Evolutionary conservation across 2,329 filamentous ascomycete species (phyloP).

Genomic region (Alternaria sp.): DNA sequence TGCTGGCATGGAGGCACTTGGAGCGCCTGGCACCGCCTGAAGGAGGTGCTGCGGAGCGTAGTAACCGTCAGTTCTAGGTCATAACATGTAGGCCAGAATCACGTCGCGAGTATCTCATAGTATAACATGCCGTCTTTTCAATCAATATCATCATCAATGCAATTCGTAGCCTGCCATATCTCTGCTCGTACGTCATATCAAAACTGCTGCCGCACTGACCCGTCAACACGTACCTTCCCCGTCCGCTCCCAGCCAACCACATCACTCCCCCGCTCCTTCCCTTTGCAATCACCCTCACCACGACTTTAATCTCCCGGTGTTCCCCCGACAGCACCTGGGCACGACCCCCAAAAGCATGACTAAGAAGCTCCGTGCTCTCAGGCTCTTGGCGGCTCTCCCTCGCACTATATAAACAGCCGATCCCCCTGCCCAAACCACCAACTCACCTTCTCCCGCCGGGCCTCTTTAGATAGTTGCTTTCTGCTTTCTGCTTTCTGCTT

Average conservation of each 20-base stretch:
- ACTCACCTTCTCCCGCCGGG: neutral
- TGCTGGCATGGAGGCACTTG: constrained; percentile 18
- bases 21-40: constrained; percentile 8
- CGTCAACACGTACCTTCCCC: neutral
- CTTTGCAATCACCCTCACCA: neutral
- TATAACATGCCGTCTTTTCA: neutral
- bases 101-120: neutral
- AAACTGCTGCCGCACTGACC: neutral
- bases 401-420: neutral
- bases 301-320: neutral
- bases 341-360: neutral
- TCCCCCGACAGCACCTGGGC: neutral
- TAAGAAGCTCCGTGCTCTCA: neutral
- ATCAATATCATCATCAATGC: neutral
- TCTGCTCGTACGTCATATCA: neutral
- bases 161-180: neutral
- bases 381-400: neutral
- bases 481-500: neutral
- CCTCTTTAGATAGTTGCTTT: neutral
- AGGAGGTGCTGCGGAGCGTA: constrained; percentile 5
- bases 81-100: neutral
- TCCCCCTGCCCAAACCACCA: neutral
- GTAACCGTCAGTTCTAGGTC: neutral
- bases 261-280: neutral
- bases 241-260: neutral